phyloP scores from a whole-genome alignment of 139 green algal genomes.

The Coelastrella sp. region DNA sequence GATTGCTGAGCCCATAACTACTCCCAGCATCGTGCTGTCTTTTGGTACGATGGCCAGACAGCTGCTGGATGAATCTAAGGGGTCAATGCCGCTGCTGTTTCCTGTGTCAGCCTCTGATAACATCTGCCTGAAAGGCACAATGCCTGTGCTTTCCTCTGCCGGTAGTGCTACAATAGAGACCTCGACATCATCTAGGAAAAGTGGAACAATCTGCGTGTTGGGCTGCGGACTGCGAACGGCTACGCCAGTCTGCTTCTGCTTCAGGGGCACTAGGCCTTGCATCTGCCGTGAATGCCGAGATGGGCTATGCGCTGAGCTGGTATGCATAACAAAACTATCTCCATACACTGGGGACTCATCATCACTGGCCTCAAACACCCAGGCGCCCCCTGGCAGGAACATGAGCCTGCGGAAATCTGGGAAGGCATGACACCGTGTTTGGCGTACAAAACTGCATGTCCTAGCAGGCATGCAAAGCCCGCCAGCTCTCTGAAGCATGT shows the following conservation, averaged over 20 bases:
- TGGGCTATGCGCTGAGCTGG: not conserved
- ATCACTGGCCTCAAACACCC: not conserved
- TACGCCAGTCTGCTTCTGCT: not conserved
- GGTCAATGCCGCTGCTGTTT: not conserved
- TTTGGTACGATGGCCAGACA: slow-evolving; percentile 32
- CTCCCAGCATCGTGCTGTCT: slow-evolving; percentile 33
- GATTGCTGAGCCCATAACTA: slow-evolving; percentile 14
- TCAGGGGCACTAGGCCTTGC: not conserved
- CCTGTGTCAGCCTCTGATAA: not conserved
- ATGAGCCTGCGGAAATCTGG: slow-evolving; percentile 17
- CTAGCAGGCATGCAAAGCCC: not conserved
- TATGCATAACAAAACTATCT: slow-evolving; percentile 17
- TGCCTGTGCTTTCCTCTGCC: slow-evolving; percentile 23
- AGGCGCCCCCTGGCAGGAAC: slow-evolving; percentile 13
- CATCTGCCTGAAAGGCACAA: slow-evolving; percentile 36
- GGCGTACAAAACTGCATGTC: not conserved
- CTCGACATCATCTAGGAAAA: slow-evolving; percentile 27
- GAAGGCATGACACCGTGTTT: not conserved
- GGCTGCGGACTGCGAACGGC: slow-evolving; percentile 3
- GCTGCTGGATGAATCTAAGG: slow-evolving; percentile 6
- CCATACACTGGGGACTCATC: slow-evolving; percentile 1
- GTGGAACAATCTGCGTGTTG: not conserved
- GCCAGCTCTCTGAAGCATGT: not conserved
- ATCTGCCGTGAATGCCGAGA: not conserved
- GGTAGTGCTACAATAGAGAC: slow-evolving; percentile 25